phyloP scores from a whole-genome alignment of 768 basidiomycete genomes.

The Suillus occidentalis region DNA sequence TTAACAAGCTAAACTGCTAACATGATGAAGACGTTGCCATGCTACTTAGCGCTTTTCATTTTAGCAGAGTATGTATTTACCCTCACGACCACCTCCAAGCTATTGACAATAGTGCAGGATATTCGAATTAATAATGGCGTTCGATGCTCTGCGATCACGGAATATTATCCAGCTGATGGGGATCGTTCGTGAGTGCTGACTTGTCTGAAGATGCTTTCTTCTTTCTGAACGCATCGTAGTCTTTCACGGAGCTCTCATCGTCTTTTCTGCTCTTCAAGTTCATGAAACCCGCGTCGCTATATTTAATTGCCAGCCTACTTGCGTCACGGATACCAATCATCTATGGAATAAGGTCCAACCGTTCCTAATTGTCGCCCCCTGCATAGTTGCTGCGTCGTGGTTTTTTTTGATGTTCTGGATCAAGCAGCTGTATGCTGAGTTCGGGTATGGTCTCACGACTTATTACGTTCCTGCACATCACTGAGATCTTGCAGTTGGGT shows the following conservation, averaged over 20 bases:
- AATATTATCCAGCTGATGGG: slow-evolving; percentile 80
- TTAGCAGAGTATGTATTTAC: slow-evolving; percentile 63
- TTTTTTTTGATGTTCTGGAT: slow-evolving; percentile 66
- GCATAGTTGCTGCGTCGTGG: slow-evolving; percentile 67
- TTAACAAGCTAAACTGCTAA: slow-evolving; percentile 14
- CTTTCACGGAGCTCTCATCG: slow-evolving; percentile 74
- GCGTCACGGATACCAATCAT: slow-evolving; percentile 47
- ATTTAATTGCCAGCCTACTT: slow-evolving; percentile 28
- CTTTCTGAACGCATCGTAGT: slow-evolving; percentile 32
- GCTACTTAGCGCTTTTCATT: slow-evolving; percentile 82
- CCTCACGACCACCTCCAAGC: neutral
- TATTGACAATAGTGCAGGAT: slow-evolving; percentile 43
- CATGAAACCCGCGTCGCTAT: slow-evolving; percentile 71
- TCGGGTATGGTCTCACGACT: slow-evolving; percentile 59
- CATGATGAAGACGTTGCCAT: slow-evolving; percentile 64
- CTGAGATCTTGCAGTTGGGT: slow-evolving; percentile 63
- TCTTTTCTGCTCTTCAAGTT: slow-evolving; percentile 75
- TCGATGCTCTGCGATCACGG: slow-evolving; percentile 77
- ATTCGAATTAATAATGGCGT: slow-evolving; percentile 78
- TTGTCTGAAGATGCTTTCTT: neutral
- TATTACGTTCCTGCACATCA: slow-evolving; percentile 6
- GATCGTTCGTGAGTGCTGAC: slow-evolving; percentile 54
- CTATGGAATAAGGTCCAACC: slow-evolving; percentile 62
- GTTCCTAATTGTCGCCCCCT: slow-evolving; percentile 72
- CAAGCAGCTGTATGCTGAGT: slow-evolving; percentile 72